Conservation (phyloP, 768 basidiomycete genomes). For the Rhizopogon salebrosus region DNA sequence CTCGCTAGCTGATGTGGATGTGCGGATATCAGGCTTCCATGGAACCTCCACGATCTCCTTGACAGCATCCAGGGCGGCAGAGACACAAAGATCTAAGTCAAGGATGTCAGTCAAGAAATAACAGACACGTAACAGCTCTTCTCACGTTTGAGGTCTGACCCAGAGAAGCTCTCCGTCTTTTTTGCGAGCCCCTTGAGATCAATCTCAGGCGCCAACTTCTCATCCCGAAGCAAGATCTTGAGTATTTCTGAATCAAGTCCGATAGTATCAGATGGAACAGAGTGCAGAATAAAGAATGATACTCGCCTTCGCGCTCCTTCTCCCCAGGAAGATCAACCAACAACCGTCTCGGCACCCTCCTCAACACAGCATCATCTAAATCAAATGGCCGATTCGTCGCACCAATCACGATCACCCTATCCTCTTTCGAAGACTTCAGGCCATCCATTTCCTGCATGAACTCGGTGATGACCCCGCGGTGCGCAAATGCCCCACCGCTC, state of each 20-base stretch:
- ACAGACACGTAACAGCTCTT: conserved; percentile 3
- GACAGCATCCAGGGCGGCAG: conserved; percentile 86
- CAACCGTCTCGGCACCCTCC: conserved; percentile 80
- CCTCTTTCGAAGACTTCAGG: conserved; percentile 70
- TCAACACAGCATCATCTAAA: conserved; percentile 85
- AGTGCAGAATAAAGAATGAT: not conserved
- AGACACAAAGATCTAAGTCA: conserved; percentile 78
- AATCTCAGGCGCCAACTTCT: conserved; percentile 60
- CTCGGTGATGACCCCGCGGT: conserved; percentile 84
- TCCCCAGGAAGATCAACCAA: conserved; percentile 87
- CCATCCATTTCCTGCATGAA: conserved; percentile 99
- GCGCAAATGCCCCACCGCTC: conserved; percentile 75
- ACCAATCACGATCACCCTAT: conserved; percentile 85
- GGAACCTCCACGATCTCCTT: conserved; percentile 82
- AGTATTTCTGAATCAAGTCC: conserved; percentile 60
- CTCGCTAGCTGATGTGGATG: conserved; percentile 1
- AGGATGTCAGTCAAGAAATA: not conserved
- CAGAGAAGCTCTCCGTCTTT: conserved; percentile 83
- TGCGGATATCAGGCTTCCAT: conserved; percentile 42
- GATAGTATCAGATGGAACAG: conserved; percentile 3
- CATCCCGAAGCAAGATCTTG: conserved; percentile 81
- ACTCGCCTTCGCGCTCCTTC: conserved; percentile 76
- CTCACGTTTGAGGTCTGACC: conserved; percentile 92
- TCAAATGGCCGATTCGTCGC: conserved; percentile 93
- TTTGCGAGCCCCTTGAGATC: conserved; percentile 56